Evolutionary conservation across 2,329 filamentous ascomycete genomes (phyloP).

Genomic region (Claviceps citrina): DNA sequence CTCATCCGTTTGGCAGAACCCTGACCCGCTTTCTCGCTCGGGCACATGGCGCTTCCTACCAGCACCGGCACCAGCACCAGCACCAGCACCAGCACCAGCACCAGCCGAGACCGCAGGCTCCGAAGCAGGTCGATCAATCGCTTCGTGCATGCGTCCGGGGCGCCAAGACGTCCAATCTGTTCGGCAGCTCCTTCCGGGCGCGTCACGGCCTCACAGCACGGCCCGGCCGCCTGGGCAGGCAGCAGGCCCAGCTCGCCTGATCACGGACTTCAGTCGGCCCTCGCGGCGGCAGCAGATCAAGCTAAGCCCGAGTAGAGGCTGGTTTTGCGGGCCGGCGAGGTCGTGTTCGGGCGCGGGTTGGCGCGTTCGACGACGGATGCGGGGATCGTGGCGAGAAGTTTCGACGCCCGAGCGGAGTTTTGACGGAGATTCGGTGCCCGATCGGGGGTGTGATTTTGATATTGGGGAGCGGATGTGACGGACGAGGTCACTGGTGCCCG

Average conservation of each 20-base stretch:
- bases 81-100: too few relatives aligned
- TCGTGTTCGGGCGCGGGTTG: too few relatives aligned
- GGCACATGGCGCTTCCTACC: constrained; percentile 19
- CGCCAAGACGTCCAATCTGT: constrained; percentile 18
- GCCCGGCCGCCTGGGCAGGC: too few relatives aligned
- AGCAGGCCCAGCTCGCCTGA: constrained; percentile 28
- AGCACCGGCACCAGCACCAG: too few relatives aligned
- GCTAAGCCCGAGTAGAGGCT: constrained; percentile 33
- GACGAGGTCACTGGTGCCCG: constrained; percentile 35
- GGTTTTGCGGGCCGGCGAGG: too few relatives aligned
- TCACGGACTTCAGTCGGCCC: constrained; percentile 28
- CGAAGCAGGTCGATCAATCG: constrained; percentile 19
- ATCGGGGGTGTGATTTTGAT: constrained; percentile 21
- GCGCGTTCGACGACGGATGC: constrained; percentile 24
- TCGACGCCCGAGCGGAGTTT: constrained; percentile 31
- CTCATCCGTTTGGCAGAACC: constrained; percentile 19
- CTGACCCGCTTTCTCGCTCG: constrained; percentile 12
- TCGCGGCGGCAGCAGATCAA: constrained; percentile 30
- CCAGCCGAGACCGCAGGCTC: constrained; percentile 16
- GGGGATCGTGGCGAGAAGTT: constrained; percentile 33
- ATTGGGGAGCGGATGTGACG: constrained; percentile 28
- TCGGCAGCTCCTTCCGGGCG: constrained; percentile 22
- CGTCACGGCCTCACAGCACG: too few relatives aligned
- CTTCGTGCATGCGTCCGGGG: constrained; percentile 20
- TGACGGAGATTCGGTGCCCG: constrained; percentile 19